These are phyloP conservation scores for Starmerella stigmatis DNA, from an alignment of 805 yeast genomes.

Conservation along the genomic window DNA sequence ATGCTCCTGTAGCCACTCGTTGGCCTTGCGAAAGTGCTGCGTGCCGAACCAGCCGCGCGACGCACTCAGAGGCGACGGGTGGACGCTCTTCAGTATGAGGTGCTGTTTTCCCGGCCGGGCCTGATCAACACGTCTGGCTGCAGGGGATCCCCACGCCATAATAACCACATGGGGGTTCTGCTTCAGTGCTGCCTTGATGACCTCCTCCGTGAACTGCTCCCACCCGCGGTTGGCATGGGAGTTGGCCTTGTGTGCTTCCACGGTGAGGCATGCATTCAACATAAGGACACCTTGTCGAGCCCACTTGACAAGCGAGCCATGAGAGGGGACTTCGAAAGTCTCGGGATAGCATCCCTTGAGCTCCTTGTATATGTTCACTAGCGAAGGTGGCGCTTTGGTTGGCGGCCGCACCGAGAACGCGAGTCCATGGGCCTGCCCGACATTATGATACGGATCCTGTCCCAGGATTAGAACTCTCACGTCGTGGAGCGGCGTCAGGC, in stretches of 20 bases:
- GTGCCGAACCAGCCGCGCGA: constrained; percentile 74
- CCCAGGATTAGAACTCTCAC: constrained; percentile 79
- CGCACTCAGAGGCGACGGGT: constrained; percentile 93
- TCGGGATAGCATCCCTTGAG: constrained; percentile 57
- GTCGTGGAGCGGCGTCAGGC: constrained; percentile 62
- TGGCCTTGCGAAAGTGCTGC: constrained; percentile 61
- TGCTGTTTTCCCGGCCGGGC: constrained; percentile 30
- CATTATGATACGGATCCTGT: constrained; percentile 93
- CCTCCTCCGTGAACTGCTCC: constrained; percentile 78
- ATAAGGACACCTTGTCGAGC: constrained; percentile 76
- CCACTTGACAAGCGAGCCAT: constrained; percentile 73
- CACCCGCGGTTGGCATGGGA: constrained; percentile 87
- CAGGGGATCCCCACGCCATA: constrained; percentile 76
- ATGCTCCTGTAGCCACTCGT: constrained; percentile 55
- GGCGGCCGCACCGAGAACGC: constrained; percentile 88
- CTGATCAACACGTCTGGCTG: constrained; percentile 47
- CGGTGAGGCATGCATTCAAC: constrained; percentile 82
- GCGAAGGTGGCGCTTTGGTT: constrained; percentile 76
- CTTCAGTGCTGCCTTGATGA: constrained; percentile 42
- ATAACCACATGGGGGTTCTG: constrained; percentile 42
- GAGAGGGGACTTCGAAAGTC: constrained; percentile 47
- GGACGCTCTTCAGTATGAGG: constrained; percentile 61
- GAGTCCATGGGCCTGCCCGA: constrained; percentile 89
- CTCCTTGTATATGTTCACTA: constrained; percentile 76
- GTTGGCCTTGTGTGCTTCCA: constrained; percentile 84